These are phyloP conservation scores for Lomentospora prolificans DNA, from an alignment of 2,329 filamentous ascomycete genomes.

Conservation along the genomic window DNA sequence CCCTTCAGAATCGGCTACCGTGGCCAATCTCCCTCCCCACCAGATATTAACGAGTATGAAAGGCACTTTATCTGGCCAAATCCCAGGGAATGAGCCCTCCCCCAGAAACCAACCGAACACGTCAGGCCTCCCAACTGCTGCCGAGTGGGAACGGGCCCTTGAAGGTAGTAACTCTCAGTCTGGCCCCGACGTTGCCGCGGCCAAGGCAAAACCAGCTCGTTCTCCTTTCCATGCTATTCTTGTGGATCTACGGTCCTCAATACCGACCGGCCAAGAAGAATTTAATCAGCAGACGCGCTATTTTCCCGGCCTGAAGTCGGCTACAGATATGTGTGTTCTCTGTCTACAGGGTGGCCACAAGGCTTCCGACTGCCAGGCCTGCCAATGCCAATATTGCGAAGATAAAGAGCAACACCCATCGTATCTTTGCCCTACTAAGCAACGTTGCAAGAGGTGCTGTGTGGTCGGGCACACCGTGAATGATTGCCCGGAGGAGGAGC, in stretches of 20 bases:
- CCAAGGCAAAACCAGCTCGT: neutral
- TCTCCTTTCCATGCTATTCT: neutral
- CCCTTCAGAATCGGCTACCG: neutral
- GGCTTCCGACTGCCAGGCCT: constrained; percentile 31
- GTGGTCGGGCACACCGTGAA: constrained; percentile 47
- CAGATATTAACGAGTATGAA: no score
- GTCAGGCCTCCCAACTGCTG: neutral
- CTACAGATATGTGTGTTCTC: constrained; percentile 36
- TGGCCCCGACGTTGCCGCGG: neutral
- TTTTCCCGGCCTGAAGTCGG: constrained; percentile 38
- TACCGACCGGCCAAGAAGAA: constrained; percentile 23
- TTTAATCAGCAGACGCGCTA: constrained; percentile 33
- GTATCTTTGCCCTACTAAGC: constrained; percentile 37
- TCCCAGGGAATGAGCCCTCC: neutral
- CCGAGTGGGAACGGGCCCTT: neutral
- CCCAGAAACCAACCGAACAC: neutral
- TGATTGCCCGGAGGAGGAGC: constrained; percentile 45
- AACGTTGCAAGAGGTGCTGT: constrained; percentile 49
- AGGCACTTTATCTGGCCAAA: neutral
- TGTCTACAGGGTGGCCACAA: constrained; percentile 41
- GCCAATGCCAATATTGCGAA: constrained; percentile 38
- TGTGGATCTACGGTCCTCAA: neutral
- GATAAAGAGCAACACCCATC: constrained; percentile 28
- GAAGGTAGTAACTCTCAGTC: neutral
- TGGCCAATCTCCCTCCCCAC: neutral